Conservation (phyloP, 768 basidiomycete species). For the Leucosporidium yakuticum region DNA sequence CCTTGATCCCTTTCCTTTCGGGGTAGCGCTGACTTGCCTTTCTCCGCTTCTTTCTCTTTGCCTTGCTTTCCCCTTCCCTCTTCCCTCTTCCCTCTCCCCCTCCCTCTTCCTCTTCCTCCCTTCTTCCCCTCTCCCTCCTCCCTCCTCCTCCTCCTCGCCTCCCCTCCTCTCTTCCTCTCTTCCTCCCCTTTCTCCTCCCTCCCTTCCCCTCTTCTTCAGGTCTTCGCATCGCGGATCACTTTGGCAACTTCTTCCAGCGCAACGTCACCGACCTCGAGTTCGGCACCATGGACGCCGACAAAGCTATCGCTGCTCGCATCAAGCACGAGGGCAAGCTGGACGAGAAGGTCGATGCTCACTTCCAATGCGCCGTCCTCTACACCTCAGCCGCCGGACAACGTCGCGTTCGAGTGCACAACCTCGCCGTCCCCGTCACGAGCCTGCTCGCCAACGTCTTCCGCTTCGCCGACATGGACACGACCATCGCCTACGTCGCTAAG, state of each 20-base stretch:
- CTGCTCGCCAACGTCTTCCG: constrained; percentile 88
- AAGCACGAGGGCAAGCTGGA: constrained; percentile 62
- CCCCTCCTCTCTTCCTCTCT: not conserved
- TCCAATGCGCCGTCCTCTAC: constrained; percentile 84
- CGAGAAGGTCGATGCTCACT: constrained; percentile 63
- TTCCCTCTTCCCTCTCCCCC: constrained; percentile 8
- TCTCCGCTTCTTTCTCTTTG: not conserved
- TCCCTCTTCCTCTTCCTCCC: constrained; percentile 44
- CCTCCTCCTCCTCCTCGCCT: constrained; percentile 31
- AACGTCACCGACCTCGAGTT: constrained; percentile 69
- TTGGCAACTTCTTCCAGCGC: constrained; percentile 66
- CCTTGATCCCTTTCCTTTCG: not conserved
- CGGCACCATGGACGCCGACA: constrained; percentile 73
- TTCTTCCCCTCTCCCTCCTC: constrained; percentile 47
- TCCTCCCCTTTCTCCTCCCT: constrained; percentile 43
- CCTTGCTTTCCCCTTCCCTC: no score
- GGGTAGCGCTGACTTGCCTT: no score
- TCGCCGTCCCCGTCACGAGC: constrained; percentile 72
- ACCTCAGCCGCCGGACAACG: constrained; percentile 71
- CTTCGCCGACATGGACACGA: constrained; percentile 82
- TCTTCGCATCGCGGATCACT: constrained; percentile 48
- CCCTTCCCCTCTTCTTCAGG: constrained; percentile 41
- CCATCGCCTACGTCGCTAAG: constrained; percentile 65
- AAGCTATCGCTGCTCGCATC: constrained; percentile 66
- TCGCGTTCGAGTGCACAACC: constrained; percentile 74